phyloP scores from a whole-genome alignment of 148 eudicot species.

The Salicornia ramosissima region DNA sequence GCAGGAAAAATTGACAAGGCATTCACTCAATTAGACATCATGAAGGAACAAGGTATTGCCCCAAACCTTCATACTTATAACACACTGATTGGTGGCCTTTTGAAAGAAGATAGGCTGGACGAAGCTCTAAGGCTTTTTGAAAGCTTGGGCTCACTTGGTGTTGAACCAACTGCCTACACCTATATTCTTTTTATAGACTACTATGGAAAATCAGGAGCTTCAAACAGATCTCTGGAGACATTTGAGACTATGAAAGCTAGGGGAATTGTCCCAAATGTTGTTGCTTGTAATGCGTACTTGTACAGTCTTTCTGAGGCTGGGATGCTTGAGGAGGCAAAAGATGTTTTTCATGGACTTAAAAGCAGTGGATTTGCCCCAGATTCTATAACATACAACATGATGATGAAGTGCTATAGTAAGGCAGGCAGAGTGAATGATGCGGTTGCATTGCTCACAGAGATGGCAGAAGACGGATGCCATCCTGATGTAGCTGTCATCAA shows the following conservation, averaged over 20 bases:
- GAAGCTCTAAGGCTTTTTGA: slow-evolving; percentile 62
- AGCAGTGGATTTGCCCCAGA: slow-evolving; percentile 75
- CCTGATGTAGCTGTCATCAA: slow-evolving; percentile 78
- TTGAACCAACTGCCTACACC: slow-evolving; percentile 61
- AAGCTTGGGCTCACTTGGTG: slow-evolving; percentile 46
- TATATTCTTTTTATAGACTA: slow-evolving; percentile 83
- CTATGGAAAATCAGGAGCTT: slow-evolving; percentile 70
- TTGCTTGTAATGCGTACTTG: slow-evolving; percentile 85
- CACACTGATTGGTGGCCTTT: slow-evolving; percentile 68
- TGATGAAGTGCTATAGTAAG: slow-evolving; percentile 88
- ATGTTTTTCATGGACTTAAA: slow-evolving; percentile 56
- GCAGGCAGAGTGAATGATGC: slow-evolving; percentile 82
- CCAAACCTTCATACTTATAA: slow-evolving; percentile 93
- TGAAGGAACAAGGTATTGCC: slow-evolving; percentile 50
- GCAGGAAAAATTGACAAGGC: slow-evolving; percentile 44
- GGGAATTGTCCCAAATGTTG: slow-evolving; percentile 70
- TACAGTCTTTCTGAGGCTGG: slow-evolving; percentile 76
- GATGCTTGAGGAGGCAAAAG: slow-evolving; percentile 68
- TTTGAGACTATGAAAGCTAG: slow-evolving; percentile 72
- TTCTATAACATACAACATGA: slow-evolving; percentile 85
- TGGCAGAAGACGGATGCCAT: slow-evolving; percentile 60
- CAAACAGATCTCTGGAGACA: slow-evolving; percentile 64
- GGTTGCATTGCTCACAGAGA: slow-evolving; percentile 51
- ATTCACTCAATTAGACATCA: slow-evolving; percentile 41
- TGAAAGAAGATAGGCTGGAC: slow-evolving; percentile 54